Conservation (phyloP, 164 flowering plant genomes). For the Vitis labrusca region DNA sequence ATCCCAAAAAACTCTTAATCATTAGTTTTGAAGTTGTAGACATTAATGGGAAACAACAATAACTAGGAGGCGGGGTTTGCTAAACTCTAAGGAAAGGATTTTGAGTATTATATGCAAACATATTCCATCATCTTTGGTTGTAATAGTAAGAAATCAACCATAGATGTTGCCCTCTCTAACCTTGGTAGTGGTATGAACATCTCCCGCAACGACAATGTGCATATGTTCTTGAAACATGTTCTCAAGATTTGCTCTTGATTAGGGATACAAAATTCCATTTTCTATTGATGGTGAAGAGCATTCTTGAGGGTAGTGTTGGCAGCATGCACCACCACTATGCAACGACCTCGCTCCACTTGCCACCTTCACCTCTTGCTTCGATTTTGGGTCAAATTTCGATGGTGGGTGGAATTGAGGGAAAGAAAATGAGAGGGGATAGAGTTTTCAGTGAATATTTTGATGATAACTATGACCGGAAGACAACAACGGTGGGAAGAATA, state of each 20-base stretch:
- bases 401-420: slow-evolving; percentile 16
- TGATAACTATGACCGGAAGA: slow-evolving; percentile 45
- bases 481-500: slow-evolving; percentile 34
- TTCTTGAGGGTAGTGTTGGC: slow-evolving; percentile 43
- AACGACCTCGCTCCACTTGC: too few species aligned
- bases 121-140: slow-evolving; percentile 92
- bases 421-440: slow-evolving; percentile 39
- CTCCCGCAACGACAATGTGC: slow-evolving; percentile 86
- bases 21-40: background rate
- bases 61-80: slow-evolving; percentile 97
- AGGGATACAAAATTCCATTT: slow-evolving; percentile 96
- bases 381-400: slow-evolving; percentile 6
- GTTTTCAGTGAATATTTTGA: slow-evolving; percentile 38
- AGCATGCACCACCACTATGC: background rate
- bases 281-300: slow-evolving; percentile 66
- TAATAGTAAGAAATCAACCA: slow-evolving; percentile 79
- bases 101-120: slow-evolving; percentile 98
- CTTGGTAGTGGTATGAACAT: slow-evolving; percentile 99
- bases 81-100: slow-evolving; percentile 94
- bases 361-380: too few species aligned
- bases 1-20: too few species aligned
- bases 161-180: slow-evolving; percentile 86
- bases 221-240: slow-evolving; percentile 94
- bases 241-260: slow-evolving; percentile 89
- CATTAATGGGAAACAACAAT: slow-evolving; percentile 26